These are phyloP conservation scores for Periconia sp. DNA, from an alignment of 2,329 filamentous ascomycete genomes.

Conservation along the genomic window DNA sequence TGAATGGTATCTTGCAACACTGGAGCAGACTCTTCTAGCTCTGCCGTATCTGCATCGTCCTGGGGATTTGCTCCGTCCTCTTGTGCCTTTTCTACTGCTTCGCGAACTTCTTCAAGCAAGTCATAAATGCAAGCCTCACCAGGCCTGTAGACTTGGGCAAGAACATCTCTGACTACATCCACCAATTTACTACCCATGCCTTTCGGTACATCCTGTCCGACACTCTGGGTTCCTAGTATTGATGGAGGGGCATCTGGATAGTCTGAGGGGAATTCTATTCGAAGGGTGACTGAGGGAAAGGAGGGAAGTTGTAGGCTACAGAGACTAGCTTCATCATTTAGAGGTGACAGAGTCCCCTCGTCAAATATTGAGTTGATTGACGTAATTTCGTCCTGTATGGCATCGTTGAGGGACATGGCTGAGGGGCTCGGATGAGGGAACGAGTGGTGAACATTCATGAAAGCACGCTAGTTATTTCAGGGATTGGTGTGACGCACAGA, in stretches of 20 bases:
- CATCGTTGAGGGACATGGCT: slow-evolving; percentile 37
- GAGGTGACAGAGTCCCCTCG: slow-evolving; percentile 62
- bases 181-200: slow-evolving; percentile 76
- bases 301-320: slow-evolving; percentile 69
- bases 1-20: slow-evolving; percentile 16
- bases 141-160: slow-evolving; percentile 71
- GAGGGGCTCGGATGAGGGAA: slow-evolving; percentile 5
- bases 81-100: slow-evolving; percentile 57
- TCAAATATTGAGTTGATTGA: slow-evolving; percentile 87
- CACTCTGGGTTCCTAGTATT: slow-evolving; percentile 79
- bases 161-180: slow-evolving; percentile 69
- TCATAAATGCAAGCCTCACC: slow-evolving; percentile 90
- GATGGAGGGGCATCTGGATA: slow-evolving; percentile 79
- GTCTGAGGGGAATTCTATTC: slow-evolving; percentile 69
- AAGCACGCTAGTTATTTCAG: too few relatives aligned
- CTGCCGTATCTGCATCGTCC: background rate
- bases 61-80: slow-evolving; percentile 25
- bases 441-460: background rate
- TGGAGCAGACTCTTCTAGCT: too few relatives aligned
- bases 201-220: slow-evolving; percentile 69
- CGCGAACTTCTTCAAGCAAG: slow-evolving; percentile 72
- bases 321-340: slow-evolving; percentile 33
- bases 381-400: slow-evolving; percentile 74
- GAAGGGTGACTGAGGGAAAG: slow-evolving; percentile 60
- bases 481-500: too few relatives aligned